phyloP scores from a whole-genome alignment of 805 yeast species.

The Priceomyces carsonii region DNA sequence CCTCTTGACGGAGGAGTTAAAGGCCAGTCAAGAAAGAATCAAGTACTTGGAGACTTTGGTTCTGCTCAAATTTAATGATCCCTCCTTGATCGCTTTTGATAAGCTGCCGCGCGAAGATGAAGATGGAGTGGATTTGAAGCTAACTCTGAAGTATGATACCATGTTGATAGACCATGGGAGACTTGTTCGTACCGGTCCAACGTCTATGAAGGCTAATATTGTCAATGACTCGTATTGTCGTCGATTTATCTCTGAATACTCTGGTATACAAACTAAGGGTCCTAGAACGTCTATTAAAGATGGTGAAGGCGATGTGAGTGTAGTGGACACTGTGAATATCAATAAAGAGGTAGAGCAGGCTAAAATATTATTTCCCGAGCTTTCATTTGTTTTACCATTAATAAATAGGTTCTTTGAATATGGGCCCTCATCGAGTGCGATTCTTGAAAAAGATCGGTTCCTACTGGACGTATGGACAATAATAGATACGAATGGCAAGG shows the following conservation, averaged over 20 bases:
- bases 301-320: background rate
- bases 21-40: background rate
- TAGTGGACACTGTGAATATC: background rate
- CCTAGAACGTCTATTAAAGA: background rate
- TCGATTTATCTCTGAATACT: background rate
- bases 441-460: background rate
- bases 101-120: background rate
- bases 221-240: slow-evolving; percentile 1
- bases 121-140: background rate
- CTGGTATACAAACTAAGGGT: background rate
- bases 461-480: slow-evolving; percentile 1
- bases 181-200: background rate
- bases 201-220: background rate
- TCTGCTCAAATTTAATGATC: background rate
- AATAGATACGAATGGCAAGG: background rate
- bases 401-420: background rate
- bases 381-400: background rate
- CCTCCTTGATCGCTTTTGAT: no score
- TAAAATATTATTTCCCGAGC: background rate
- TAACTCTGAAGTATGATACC: background rate
- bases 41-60: slow-evolving; percentile 1
- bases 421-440: background rate
- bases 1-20: background rate
- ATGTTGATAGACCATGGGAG: background rate
- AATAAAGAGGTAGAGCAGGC: slow-evolving; percentile 1